Percentiles rank a stretch among this genome's conserved stretches.
Evolutionary conservation across 805 yeast species (phyloP).

Genomic region (Candida quercuum): DNA sequence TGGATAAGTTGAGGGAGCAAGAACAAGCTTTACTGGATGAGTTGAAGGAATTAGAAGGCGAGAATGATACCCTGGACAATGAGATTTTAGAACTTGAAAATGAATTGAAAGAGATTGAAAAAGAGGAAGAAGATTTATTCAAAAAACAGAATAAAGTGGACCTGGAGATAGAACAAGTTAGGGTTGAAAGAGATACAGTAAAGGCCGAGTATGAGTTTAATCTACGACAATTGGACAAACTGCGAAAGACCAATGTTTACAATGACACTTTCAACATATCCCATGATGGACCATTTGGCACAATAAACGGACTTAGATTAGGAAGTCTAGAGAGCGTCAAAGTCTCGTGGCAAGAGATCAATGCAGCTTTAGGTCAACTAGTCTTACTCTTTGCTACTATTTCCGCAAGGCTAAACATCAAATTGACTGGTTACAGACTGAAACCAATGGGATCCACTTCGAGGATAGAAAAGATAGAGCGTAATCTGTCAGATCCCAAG

Average conservation of each 20-base stretch:
- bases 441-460: constrained; percentile 86
- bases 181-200: constrained; percentile 55
- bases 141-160: constrained; percentile 50
- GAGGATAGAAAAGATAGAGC: constrained; percentile 53
- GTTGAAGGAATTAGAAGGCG: constrained; percentile 36
- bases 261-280: constrained; percentile 80
- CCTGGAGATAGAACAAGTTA: constrained; percentile 43
- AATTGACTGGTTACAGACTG: constrained; percentile 53
- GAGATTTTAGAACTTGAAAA: constrained; percentile 34
- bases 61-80: constrained; percentile 23
- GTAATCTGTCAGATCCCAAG: constrained; percentile 29
- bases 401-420: constrained; percentile 47
- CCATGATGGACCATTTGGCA: constrained; percentile 78
- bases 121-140: constrained; percentile 42
- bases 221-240: constrained; percentile 58
- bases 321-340: constrained; percentile 57
- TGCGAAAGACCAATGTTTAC: constrained; percentile 76
- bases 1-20: constrained; percentile 28
- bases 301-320: constrained; percentile 80
- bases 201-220: constrained; percentile 59
- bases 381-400: constrained; percentile 65
- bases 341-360: constrained; percentile 87
- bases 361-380: constrained; percentile 87
- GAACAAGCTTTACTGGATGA: constrained; percentile 42
- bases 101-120: constrained; percentile 41